Percentiles rank a stretch among this genome's conserved stretches.
Evolutionary conservation across 2,329 filamentous ascomycete genomes (phyloP).

Genomic region (Aspergillus intermedius): DNA sequence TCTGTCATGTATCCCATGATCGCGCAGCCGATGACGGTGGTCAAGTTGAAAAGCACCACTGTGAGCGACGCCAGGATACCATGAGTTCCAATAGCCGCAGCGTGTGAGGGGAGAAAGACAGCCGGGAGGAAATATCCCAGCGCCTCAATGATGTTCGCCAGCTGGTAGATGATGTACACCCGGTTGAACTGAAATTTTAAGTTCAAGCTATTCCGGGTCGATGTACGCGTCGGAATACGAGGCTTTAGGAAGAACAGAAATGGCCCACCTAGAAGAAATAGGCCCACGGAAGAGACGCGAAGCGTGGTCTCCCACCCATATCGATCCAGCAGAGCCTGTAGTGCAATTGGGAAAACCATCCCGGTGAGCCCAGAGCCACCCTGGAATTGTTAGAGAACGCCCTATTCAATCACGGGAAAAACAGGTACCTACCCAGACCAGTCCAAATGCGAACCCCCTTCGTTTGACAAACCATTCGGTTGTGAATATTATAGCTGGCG

Average conservation of each 20-base stretch:
- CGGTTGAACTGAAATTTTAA: constrained; percentile 30
- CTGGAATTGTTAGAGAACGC: constrained; percentile 21
- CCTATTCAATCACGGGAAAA: background rate
- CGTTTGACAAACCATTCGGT: constrained; percentile 48
- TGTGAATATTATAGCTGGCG: constrained; percentile 40
- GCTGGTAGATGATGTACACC: constrained; percentile 43
- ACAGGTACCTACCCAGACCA: constrained; percentile 32
- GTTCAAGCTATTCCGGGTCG: constrained; percentile 33
- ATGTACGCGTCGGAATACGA: constrained; percentile 29
- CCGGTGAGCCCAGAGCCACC: constrained; percentile 33
- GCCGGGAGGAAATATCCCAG: constrained; percentile 34
- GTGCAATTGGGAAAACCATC: constrained; percentile 40
- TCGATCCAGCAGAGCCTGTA: constrained; percentile 37
- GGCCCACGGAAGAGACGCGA: constrained; percentile 36
- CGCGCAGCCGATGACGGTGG: constrained; percentile 26
- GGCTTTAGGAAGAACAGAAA: constrained; percentile 36
- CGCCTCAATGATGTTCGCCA: constrained; percentile 35
- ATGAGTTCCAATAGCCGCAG: constrained; percentile 19
- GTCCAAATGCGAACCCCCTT: constrained; percentile 38
- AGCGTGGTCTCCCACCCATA: constrained; percentile 43
- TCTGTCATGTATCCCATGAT: constrained; percentile 37
- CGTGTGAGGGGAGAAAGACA: constrained; percentile 36
- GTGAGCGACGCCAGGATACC: constrained; percentile 19
- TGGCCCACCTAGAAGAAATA: constrained; percentile 15
- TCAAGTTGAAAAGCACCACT: constrained; percentile 28